Percentiles rank a stretch among this genome's conserved stretches.
Conservation (phyloP, 371 early-diverging fungal genomes). For the Apophysomyces variabilis region DNA sequence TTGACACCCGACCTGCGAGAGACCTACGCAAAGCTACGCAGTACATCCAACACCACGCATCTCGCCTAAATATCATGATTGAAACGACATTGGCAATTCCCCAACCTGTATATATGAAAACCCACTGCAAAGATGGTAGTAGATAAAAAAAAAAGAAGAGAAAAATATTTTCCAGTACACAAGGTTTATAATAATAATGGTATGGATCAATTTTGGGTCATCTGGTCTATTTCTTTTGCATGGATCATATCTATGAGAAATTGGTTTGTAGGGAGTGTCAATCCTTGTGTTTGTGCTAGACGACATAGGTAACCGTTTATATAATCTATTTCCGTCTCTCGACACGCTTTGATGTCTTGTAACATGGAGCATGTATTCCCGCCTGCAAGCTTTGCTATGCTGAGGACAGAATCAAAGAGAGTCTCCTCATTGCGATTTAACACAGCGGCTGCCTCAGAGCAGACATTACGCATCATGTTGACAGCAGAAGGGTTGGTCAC, state of each 20-base stretch:
- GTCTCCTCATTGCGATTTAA: conserved; percentile 31
- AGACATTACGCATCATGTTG: conserved; percentile 27
- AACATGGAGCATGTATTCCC: conserved; percentile 64
- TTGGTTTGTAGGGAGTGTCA: conserved; percentile 24
- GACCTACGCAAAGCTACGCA: conserved; percentile 2
- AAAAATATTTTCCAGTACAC: not conserved
- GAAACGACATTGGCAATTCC: not conserved
- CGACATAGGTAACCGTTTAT: conserved; percentile 62
- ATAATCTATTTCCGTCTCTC: conserved; percentile 63
- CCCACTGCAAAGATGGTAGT: not conserved
- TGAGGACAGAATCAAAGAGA: conserved; percentile 27
- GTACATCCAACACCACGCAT: not conserved
- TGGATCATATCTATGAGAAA: conserved; percentile 34
- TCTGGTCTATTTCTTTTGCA: conserved; percentile 29
- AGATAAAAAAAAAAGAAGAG: not conserved
- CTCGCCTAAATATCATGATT: not conserved
- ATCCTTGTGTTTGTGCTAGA: conserved; percentile 23
- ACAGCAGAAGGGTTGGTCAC: conserved; percentile 22
- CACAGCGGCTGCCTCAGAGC: conserved; percentile 36
- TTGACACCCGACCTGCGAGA: not conserved
- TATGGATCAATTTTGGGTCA: not conserved
- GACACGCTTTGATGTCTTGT: conserved; percentile 47
- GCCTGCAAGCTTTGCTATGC: conserved; percentile 34
- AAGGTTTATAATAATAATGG: not conserved
- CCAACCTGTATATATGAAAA: not conserved